These are phyloP conservation scores for Platanus orientalis DNA, from an alignment of 164 flowering plant genomes.

Conservation along the genomic window DNA sequence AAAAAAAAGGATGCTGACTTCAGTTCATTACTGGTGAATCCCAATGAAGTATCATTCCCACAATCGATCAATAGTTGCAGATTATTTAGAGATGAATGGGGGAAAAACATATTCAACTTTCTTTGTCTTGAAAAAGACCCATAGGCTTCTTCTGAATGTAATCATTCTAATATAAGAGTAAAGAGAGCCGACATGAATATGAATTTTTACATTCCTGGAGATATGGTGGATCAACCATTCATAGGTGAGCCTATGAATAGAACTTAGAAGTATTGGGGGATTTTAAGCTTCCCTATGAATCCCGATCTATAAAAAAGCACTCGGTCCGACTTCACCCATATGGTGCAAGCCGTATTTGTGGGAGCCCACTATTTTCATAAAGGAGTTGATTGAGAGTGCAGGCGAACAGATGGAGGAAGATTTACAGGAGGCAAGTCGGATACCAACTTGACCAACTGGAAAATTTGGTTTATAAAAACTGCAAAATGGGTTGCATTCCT, in stretches of 20 bases:
- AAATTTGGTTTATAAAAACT: too few relatives aligned
- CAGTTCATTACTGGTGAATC: slow-evolving; percentile 6
- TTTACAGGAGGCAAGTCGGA: too few relatives aligned
- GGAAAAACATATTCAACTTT: slow-evolving; percentile 14
- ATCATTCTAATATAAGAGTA: slow-evolving; percentile 7
- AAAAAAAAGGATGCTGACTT: slow-evolving; percentile 10
- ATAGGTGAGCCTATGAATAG: slow-evolving; percentile 10
- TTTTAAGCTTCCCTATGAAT: slow-evolving; percentile 35
- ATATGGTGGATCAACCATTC: slow-evolving; percentile 16
- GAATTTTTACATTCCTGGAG: slow-evolving; percentile 16
- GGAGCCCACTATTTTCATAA: slow-evolving; percentile 15
- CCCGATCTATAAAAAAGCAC: slow-evolving; percentile 53
- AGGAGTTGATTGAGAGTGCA: too few relatives aligned
- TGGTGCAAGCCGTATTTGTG: slow-evolving; percentile 9
- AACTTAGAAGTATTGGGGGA: slow-evolving; percentile 5
- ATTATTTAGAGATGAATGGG: slow-evolving; percentile 19
- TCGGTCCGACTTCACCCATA: slow-evolving; percentile 29
- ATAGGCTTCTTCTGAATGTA: slow-evolving; percentile 6
- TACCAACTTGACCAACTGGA: too few relatives aligned
- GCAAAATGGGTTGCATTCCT: too few relatives aligned
- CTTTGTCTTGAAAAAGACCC: slow-evolving; percentile 27
- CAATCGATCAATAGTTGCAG: slow-evolving; percentile 10
- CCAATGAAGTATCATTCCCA: slow-evolving; percentile 12
- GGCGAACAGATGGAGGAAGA: too few relatives aligned
- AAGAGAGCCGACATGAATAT: slow-evolving; percentile 10